Evolutionary conservation across 202 grass and related monocot species (phyloP).

Genomic region (Thinopyrum obtusiflorum): DNA sequence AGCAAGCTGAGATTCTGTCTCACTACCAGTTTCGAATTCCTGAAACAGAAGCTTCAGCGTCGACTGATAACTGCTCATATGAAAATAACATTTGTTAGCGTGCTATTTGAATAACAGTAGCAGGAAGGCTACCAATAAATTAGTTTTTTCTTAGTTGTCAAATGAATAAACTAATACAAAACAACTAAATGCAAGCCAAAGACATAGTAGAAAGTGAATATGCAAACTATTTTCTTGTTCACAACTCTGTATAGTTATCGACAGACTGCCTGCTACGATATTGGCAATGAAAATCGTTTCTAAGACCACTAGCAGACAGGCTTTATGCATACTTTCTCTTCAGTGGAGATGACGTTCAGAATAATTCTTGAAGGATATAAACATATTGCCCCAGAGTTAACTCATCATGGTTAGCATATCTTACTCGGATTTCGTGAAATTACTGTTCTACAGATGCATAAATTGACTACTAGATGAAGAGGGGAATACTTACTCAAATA

Average conservation of each 20-base stretch:
- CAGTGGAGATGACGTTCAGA: slow-evolving; percentile 9
- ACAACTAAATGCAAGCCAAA: slow-evolving; percentile 12
- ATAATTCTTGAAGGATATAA: slow-evolving; percentile 14
- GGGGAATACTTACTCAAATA: slow-evolving; percentile 73
- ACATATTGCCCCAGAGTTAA: slow-evolving; percentile 14
- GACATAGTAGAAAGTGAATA: background rate
- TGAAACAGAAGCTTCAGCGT: slow-evolving; percentile 89
- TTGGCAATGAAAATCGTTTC: slow-evolving; percentile 5
- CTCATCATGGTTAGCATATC: background rate
- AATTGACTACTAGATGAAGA: slow-evolving; percentile 4
- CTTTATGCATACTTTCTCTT: background rate
- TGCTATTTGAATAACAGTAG: slow-evolving; percentile 16
- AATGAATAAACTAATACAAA: slow-evolving; percentile 17
- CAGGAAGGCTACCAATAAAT: background rate
- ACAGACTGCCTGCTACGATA: background rate
- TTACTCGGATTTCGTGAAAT: slow-evolving; percentile 1
- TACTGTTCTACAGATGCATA: slow-evolving; percentile 10
- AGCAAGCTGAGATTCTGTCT: slow-evolving; percentile 82
- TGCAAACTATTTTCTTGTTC: background rate
- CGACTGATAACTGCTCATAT: slow-evolving; percentile 71
- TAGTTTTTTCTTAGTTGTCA: background rate
- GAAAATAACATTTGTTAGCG: slow-evolving; percentile 33
- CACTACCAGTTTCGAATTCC: slow-evolving; percentile 65
- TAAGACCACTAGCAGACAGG: slow-evolving; percentile 16
- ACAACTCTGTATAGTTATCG: slow-evolving; percentile 8